Evolutionary conservation across 371 early-diverging fungal species (phyloP), one percentile per base, ranked within the genome.

Genomic region (Zopfochytrium polystomum): DNA sequence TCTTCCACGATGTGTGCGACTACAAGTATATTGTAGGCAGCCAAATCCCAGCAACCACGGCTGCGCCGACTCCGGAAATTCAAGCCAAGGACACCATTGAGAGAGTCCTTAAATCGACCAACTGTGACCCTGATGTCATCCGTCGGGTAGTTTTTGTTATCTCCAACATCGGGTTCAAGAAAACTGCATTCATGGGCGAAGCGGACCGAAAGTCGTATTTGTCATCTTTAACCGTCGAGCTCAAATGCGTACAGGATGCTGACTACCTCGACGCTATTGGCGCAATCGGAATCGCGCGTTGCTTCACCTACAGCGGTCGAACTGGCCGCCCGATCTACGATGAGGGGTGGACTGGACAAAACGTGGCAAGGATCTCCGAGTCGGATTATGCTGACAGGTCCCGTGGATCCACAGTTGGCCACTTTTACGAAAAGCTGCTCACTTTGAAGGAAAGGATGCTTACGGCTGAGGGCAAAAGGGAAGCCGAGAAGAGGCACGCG

Each of bases 251-350:
- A 5, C 87, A 87, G 67, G 90, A 90, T 68, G 90, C 90, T 0
- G 90, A 90, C 63, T 83, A 87, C 45, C 64, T 90, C 60, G 90
- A 90, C 64, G 90, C 90, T 1, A 87, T 90, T 52, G 90, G 90
- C 1, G 90, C 90, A 25, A 85, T 90, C 72, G 90, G 89, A 18
- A 78, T 89, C 13, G 72, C 87, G 60, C 75, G 90, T 4, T 87
- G 87, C 58, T 87, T 87, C 35, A 82, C 90, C 0, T 90, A 80
- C 64, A 86, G 87, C 48, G 89, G 86, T 9, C 83, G 82, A 15
- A 81, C 82, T 50, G 74, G 80, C 55, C 77, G 82, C 7, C 71
- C 88, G 1, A 55, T 90, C 2, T 85, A 82, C 4, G 77, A 81
- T 0, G 85, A 85, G 0, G 76, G 26, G 11, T 20, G 26, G 18